These are phyloP conservation scores for Hortaea werneckii DNA, from an alignment of 2,329 filamentous ascomycete genomes.

Conservation along the genomic window DNA sequence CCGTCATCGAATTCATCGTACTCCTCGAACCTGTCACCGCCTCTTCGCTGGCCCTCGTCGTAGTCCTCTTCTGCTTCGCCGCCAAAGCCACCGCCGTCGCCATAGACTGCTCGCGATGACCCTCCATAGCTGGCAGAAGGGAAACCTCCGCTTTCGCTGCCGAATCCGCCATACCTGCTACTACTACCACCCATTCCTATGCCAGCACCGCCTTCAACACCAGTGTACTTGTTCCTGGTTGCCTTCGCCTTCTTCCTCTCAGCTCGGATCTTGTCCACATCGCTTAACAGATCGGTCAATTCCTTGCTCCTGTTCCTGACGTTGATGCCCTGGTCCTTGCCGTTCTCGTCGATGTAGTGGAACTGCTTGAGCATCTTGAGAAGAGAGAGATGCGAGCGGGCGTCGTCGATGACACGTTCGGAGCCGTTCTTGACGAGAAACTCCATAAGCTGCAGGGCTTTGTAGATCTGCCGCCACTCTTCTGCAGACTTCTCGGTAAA, in stretches of 20 bases:
- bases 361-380: slow-evolving; percentile 98
- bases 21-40: slow-evolving; percentile 70
- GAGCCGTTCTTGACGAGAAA: slow-evolving; percentile 97
- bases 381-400: slow-evolving; percentile 84
- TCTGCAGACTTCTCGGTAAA: slow-evolving; percentile 98
- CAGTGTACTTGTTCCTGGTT: slow-evolving; percentile 90
- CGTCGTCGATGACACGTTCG: slow-evolving; percentile 93
- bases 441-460: slow-evolving; percentile 86
- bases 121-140: slow-evolving; percentile 32
- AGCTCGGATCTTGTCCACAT: slow-evolving; percentile 71
- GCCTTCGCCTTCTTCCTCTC: slow-evolving; percentile 78
- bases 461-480: slow-evolving; percentile 99
- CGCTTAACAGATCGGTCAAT: slow-evolving; percentile 80
- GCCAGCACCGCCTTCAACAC: slow-evolving; percentile 72
- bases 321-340: slow-evolving; percentile 97
- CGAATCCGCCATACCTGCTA: slow-evolving; percentile 78
- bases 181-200: slow-evolving; percentile 43
- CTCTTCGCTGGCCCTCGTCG: slow-evolving; percentile 55
- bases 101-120: slow-evolving; percentile 70
- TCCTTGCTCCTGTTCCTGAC: slow-evolving; percentile 95
- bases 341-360: slow-evolving; percentile 90
- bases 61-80: slow-evolving; percentile 51
- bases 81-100: slow-evolving; percentile 90
- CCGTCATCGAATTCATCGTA: slow-evolving; percentile 94
- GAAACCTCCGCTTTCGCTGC: slow-evolving; percentile 55